Evolutionary conservation across 2,329 filamentous ascomycete species (phyloP).

Genomic region (Akanthomyces lecanii): DNA sequence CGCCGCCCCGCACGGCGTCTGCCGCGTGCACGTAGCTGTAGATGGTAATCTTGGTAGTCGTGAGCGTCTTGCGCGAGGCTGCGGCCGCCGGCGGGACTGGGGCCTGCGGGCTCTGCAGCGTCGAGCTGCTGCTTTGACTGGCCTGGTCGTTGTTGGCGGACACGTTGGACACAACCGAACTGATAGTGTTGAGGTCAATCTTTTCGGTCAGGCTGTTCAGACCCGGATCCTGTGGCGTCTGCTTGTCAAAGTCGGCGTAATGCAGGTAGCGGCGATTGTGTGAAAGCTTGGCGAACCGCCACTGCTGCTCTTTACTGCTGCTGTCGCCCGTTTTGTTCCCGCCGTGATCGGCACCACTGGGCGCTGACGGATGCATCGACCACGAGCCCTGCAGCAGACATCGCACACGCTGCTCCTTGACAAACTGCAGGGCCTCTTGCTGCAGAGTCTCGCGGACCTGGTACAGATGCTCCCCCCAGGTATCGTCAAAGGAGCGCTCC

Average conservation of each 20-base stretch:
- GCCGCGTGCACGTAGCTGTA: constrained; percentile 60
- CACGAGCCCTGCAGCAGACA: constrained; percentile 85
- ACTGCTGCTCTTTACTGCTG: constrained; percentile 40
- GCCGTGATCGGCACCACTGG: constrained; percentile 26
- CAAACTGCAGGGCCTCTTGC: constrained; percentile 88
- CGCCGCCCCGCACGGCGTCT: constrained; percentile 32
- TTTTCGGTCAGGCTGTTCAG: constrained; percentile 73
- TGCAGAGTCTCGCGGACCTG: constrained; percentile 90
- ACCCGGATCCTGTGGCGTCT: constrained; percentile 60
- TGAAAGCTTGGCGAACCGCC: constrained; percentile 83
- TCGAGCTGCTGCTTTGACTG: constrained; percentile 41
- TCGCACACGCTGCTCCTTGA: constrained; percentile 92
- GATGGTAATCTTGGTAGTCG: constrained; percentile 85
- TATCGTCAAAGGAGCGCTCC: constrained; percentile 86
- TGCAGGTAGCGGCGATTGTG: constrained; percentile 89
- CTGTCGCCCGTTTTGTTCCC: constrained; percentile 33
- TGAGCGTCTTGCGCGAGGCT: constrained; percentile 28
- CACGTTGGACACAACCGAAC: constrained; percentile 91
- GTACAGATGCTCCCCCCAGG: constrained; percentile 84
- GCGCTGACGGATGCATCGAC: constrained; percentile 59
- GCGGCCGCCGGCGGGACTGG: neutral
- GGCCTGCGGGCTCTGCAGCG: constrained; percentile 31
- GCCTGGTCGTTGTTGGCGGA: constrained; percentile 47
- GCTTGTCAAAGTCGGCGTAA: constrained; percentile 76
- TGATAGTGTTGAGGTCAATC: constrained; percentile 82